A percentile compares a stretch with the other conserved stretches of the same genome.
Evolutionary conservation across 805 yeast species (phyloP).

Genomic region (Lipomyces yamanashiensis): DNA sequence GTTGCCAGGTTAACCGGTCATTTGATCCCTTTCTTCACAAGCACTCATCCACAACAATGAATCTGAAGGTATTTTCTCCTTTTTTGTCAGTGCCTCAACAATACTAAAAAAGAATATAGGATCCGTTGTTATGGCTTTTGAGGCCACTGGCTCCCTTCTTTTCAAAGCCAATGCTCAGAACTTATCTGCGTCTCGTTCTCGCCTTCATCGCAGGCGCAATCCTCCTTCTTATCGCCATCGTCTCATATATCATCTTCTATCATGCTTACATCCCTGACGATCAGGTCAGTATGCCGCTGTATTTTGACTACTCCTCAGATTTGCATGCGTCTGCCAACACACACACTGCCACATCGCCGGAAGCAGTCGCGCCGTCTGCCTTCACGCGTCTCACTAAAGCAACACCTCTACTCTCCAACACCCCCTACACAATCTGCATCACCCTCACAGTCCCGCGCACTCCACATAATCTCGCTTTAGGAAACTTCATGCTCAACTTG

Average conservation of each 20-base stretch:
- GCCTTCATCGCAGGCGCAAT: constrained; percentile 7
- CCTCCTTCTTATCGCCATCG: constrained; percentile 20
- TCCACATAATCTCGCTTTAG: constrained; percentile 41
- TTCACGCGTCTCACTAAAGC: constrained; percentile 9
- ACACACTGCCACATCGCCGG: background rate
- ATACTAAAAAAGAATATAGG: background rate
- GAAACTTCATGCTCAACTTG: constrained; percentile 44
- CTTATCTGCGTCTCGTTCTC: constrained; percentile 26
- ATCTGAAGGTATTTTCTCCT: background rate
- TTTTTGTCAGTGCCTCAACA: background rate
- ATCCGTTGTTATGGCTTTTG: constrained; percentile 5
- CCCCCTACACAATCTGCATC: constrained; percentile 42
- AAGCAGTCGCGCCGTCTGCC: constrained; percentile 8
- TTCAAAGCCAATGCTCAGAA: constrained; percentile 24
- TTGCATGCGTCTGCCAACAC: background rate
- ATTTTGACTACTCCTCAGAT: constrained; percentile 19
- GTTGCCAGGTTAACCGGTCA: background rate
- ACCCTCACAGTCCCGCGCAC: constrained; percentile 43
- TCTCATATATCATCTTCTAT: constrained; percentile 27
- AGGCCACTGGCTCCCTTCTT: constrained; percentile 5
- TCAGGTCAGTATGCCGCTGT: constrained; percentile 24
- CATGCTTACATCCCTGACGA: constrained; percentile 31
- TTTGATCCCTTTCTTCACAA: background rate
- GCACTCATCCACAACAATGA: background rate
- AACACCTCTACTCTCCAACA: constrained; percentile 11